These are phyloP conservation scores for Pinus albicaulis DNA, from an alignment of 75 land plant species.

Conservation along the genomic window DNA sequence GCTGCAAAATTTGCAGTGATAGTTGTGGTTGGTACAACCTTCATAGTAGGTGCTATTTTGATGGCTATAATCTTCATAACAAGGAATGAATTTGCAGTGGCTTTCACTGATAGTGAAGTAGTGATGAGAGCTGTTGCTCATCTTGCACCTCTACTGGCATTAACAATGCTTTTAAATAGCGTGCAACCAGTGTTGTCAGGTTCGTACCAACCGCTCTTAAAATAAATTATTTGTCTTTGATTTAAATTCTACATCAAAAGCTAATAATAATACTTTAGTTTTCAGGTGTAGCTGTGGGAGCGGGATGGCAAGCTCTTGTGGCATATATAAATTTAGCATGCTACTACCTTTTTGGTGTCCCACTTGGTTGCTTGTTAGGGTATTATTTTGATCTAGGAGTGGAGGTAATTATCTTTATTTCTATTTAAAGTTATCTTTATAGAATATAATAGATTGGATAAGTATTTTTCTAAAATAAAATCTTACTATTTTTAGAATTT, in stretches of 20 bases:
- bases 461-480: too few relatives aligned
- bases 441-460: too few relatives aligned
- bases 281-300: slow-evolving; percentile 14
- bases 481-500: too few relatives aligned
- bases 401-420: background rate
- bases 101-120: slow-evolving; percentile 19
- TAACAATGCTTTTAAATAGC: slow-evolving; percentile 18
- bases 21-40: slow-evolving; percentile 15
- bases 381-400: background rate
- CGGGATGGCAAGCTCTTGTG: slow-evolving; percentile 17
- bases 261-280: background rate
- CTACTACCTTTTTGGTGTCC: slow-evolving; percentile 19
- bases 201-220: background rate
- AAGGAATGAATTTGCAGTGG: slow-evolving; percentile 16
- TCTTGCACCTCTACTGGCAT: slow-evolving; percentile 20
- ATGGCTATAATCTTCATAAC: slow-evolving; percentile 9
- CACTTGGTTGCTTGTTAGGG: slow-evolving; percentile 7
- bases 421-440: background rate
- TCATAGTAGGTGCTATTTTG: slow-evolving; percentile 17
- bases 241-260: too few relatives aligned
- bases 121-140: slow-evolving; percentile 4
- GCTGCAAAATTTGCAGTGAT: slow-evolving; percentile 19
- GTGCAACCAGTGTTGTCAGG: slow-evolving; percentile 25
- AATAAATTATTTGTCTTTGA: too few relatives aligned
- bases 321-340: slow-evolving; percentile 16